phyloP scores from a whole-genome alignment of 495 filamentous ascomycete genomes.

The Podospora pseudocomata region DNA sequence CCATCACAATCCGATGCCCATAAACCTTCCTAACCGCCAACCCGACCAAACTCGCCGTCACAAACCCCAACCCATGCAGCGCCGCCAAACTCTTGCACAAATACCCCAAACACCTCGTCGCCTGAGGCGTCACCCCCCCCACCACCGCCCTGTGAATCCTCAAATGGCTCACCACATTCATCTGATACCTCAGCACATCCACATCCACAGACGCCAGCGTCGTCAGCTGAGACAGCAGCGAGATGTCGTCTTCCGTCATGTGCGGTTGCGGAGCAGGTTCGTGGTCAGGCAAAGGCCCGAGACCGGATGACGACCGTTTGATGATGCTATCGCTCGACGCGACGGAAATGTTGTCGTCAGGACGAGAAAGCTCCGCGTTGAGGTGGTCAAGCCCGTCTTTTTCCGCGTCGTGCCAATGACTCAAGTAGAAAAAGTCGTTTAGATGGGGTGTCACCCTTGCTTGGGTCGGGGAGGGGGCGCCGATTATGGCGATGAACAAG shows the following conservation, averaged over 20 bases:
- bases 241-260: conserved; percentile 38
- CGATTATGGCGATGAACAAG: conserved; percentile 71
- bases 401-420: conserved; percentile 73
- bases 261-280: no score
- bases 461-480: conserved; percentile 40
- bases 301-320: conserved; percentile 14
- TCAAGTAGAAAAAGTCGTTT: conserved; percentile 84
- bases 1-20: not conserved
- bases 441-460: conserved; percentile 52
- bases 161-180: conserved; percentile 81
- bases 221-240: conserved; percentile 34
- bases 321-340: conserved; percentile 32
- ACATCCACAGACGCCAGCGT: conserved; percentile 34
- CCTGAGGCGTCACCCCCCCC: conserved; percentile 69
- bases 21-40: conserved; percentile 71
- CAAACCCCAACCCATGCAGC: conserved; percentile 74
- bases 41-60: conserved; percentile 77
- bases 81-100: conserved; percentile 72
- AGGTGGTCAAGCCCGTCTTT: conserved; percentile 71
- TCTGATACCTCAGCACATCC: conserved; percentile 74
- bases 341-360: conserved; percentile 28
- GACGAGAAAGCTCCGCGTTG: conserved; percentile 45
- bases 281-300: not conserved
- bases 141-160: conserved; percentile 79
- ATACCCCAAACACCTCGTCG: conserved; percentile 70